Conservation (phyloP, 1,139 yeast genomes). For the Candida smagusa region DNA sequence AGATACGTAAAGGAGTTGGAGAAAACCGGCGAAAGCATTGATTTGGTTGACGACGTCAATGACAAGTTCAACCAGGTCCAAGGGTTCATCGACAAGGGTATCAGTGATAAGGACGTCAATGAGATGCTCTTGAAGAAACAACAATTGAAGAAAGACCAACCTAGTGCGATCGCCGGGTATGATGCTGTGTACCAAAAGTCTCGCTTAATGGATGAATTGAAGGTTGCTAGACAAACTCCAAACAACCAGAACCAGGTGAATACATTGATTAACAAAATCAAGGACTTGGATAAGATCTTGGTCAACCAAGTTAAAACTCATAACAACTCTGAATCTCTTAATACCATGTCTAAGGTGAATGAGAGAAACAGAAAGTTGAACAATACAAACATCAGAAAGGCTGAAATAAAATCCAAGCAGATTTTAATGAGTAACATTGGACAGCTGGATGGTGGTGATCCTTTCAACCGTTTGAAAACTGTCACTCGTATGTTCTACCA, state of each 20-base stretch:
- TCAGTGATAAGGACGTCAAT: conserved; percentile 76
- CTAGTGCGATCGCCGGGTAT: conserved; percentile 32
- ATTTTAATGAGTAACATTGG: conserved; percentile 27
- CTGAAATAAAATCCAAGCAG: conserved; percentile 62
- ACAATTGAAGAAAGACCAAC: conserved; percentile 54
- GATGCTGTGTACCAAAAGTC: conserved; percentile 80
- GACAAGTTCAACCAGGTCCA: conserved; percentile 61
- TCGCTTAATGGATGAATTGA: conserved; percentile 67
- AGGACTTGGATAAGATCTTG: conserved; percentile 28
- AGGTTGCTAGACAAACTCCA: conserved; percentile 65
- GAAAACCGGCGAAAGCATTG: conserved; percentile 58
- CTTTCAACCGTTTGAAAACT: conserved; percentile 86
- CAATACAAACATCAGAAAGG: conserved; percentile 71
- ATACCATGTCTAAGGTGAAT: conserved; percentile 60
- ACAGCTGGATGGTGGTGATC: conserved; percentile 60
- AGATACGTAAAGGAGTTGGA: conserved; percentile 62
- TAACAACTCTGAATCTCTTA: conserved; percentile 22
- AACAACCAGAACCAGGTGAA: conserved; percentile 52
- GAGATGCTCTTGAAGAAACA: conserved; percentile 71
- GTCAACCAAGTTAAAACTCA: conserved; percentile 20
- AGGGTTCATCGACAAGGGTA: conserved; percentile 57
- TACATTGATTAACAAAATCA: conserved; percentile 49
- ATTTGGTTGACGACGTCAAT: conserved; percentile 64
- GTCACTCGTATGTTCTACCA: conserved; percentile 79
- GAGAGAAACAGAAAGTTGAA: conserved; percentile 82